phyloP scores from a whole-genome alignment of 441 rosid species.

The Pelargonium exstipulatum region DNA sequence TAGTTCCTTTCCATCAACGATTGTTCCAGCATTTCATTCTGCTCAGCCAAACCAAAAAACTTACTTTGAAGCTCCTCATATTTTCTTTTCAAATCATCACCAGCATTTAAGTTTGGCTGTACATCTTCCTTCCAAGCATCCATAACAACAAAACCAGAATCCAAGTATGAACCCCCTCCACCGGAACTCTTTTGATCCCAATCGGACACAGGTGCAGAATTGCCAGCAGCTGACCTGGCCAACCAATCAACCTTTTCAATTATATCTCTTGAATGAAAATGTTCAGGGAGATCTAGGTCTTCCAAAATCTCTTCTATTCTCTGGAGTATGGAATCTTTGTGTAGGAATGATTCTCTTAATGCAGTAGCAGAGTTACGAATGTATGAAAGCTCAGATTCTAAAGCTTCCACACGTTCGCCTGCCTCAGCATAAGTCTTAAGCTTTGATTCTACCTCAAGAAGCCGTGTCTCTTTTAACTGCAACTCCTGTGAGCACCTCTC shows the following conservation, averaged over 20 bases:
- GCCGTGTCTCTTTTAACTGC: slow-evolving; percentile 62
- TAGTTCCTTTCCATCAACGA: slow-evolving; percentile 90
- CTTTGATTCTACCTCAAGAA: slow-evolving; percentile 73
- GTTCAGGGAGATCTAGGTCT: slow-evolving; percentile 90
- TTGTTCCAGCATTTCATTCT: slow-evolving; percentile 99
- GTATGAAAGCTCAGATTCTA: slow-evolving; percentile 97
- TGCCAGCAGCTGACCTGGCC: slow-evolving; percentile 70
- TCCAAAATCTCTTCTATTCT: slow-evolving; percentile 95
- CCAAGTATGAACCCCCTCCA: slow-evolving; percentile 56
- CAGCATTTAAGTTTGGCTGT: slow-evolving; percentile 50
- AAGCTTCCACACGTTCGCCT: slow-evolving; percentile 92
- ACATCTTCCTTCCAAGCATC: slow-evolving; percentile 89
- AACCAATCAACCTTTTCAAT: slow-evolving; percentile 96
- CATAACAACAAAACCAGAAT: slow-evolving; percentile 55
- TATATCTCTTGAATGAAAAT: slow-evolving; percentile 84
- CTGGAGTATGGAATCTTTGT: slow-evolving; percentile 94
- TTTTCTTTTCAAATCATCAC: slow-evolving; percentile 78
- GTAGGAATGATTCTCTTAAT: slow-evolving; percentile 94
- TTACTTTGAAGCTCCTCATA: slow-evolving; percentile 88
- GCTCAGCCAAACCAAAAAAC: slow-evolving; percentile 96
- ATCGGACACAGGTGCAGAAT: slow-evolving; percentile 53
- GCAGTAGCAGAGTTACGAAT: slow-evolving; percentile 99
- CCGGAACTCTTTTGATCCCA: slow-evolving; percentile 79
- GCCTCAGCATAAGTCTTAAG: slow-evolving; percentile 81
- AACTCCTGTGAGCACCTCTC: slow-evolving; percentile 80